A percentile compares a stretch with the other conserved stretches of the same genome.
phyloP scores from a whole-genome alignment of 441 rosid genomes.

The Gossypium lobatum region DNA sequence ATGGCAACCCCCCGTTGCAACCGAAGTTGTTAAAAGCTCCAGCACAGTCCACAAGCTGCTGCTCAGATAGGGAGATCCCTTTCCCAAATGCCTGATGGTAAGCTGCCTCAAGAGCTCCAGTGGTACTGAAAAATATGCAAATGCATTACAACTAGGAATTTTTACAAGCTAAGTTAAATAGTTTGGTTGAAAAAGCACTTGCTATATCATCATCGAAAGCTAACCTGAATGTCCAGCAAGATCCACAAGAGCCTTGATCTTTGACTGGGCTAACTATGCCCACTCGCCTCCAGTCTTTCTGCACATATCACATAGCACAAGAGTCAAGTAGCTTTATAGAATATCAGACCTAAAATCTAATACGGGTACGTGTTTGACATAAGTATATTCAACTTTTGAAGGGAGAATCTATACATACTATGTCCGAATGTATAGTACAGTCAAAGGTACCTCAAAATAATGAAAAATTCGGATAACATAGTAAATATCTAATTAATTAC shows the following conservation, averaged over 20 bases:
- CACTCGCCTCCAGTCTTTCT: conserved; percentile 89
- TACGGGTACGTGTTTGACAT: too few species aligned
- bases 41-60: conserved; percentile 98
- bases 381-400: too few species aligned
- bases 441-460: not conserved
- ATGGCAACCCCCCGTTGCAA: conserved; percentile 96
- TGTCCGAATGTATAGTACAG: not conserved
- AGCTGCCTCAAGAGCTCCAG: conserved; percentile 99
- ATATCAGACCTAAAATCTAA: too few species aligned
- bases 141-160: not conserved
- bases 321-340: not conserved
- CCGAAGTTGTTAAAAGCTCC: conserved; percentile 81
- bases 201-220: not conserved
- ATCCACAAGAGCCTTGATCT: conserved; percentile 89
- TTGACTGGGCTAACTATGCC: conserved; percentile 93
- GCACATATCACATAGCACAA: conserved; percentile 5
- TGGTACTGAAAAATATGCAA: conserved; percentile 49
- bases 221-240: conserved; percentile 99
- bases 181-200: not conserved
- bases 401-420: too few species aligned
- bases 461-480: not conserved
- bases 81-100: conserved; percentile 89
- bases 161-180: not conserved
- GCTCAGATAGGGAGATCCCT: conserved; percentile 74
- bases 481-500: not conserved